These are phyloP conservation scores for Paecilomyces sp. DNA, from an alignment of 2,329 filamentous ascomycete genomes.

Conservation along the genomic window DNA sequence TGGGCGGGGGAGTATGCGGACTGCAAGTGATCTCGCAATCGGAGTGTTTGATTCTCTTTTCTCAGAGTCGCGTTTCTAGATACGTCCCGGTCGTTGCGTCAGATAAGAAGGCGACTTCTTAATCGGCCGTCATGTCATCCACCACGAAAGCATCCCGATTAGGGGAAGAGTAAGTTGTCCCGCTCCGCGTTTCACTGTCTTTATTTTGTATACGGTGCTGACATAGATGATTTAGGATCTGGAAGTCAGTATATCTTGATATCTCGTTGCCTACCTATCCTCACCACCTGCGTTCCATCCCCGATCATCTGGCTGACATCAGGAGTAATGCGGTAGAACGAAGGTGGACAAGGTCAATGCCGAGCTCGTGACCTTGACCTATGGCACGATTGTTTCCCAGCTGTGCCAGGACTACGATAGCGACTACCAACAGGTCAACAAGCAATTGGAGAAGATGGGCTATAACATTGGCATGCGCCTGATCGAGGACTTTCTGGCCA, in stretches of 20 bases:
- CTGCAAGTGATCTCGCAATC: neutral
- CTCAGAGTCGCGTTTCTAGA: neutral
- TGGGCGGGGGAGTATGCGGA: constrained; percentile 12
- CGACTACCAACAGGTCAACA: constrained; percentile 93
- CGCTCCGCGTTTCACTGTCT: neutral
- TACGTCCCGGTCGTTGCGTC: neutral
- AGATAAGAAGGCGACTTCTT: neutral
- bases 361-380: constrained; percentile 93
- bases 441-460: constrained; percentile 97
- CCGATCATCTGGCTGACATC: neutral
- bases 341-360: constrained; percentile 97
- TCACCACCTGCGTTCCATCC: neutral
- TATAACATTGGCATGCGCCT: constrained; percentile 95
- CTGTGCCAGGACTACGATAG: constrained; percentile 93
- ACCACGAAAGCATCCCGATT: constrained; percentile 60
- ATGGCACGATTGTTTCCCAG: constrained; percentile 94
- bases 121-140: constrained; percentile 45
- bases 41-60: neutral
- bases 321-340: constrained; percentile 51
- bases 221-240: constrained; percentile 56
- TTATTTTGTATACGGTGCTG: constrained; percentile 10
- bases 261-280: neutral
- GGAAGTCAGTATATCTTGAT: constrained; percentile 64
- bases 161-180: constrained; percentile 62
- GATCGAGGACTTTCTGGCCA: constrained; percentile 96